Base-by-base conservation (phyloP, 2,329 filamentous ascomycete genomes). In the Colletotrichum tropicicola region DNA sequence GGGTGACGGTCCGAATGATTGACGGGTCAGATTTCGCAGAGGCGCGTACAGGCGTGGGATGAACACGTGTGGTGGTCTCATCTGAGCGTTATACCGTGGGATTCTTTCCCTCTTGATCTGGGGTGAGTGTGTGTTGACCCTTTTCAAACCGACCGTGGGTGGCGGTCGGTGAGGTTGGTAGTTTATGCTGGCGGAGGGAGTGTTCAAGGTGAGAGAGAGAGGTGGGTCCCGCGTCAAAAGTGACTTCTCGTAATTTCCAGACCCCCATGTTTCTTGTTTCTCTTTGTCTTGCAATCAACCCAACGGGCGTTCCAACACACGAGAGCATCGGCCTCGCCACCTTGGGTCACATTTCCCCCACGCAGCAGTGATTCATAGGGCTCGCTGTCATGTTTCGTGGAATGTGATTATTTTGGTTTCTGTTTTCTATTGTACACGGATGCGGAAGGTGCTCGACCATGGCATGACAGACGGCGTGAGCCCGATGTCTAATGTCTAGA, bases 1-100 rank as follows among this genome's bases (percentile, higher is more conserved):
- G 23, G 57, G 62, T 56, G 62, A 61, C 13, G 27, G 57, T 55
- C 35, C n/a, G 35, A 47, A 43, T 54, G 57, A 45, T 62, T 52
- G 57, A 49, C 57, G 49, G 58, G 49, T 51, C 44, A 27, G 43
- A 23, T 17, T 44, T 32, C 28, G n/a, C 27, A 56, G 44, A 55
- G 57, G 62, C 44, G 49, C 51, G 58, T 49, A 51, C 21, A 44
- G 17, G 39, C 44, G 62, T 56, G 49, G 49, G 58, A 62, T 65
- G 57, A 25, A 44, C 19, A 13, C 19, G n/a, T 30, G 15, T 12
- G 19, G 37, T 45, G 27, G 44, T 56, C 49, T 61, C 62, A 65
- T 65, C 52, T 55, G 44, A 19, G 28, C 37, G 23, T 41, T 49
- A 27, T 30, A 12, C 43, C 28, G 21, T 61, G n/a, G 6, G 15